A percentile compares a stretch with the other conserved stretches of the same genome.
phyloP scores from a whole-genome alignment of 2,329 filamentous ascomycete genomes.

The Stachybotrys chlorohalonatus region DNA sequence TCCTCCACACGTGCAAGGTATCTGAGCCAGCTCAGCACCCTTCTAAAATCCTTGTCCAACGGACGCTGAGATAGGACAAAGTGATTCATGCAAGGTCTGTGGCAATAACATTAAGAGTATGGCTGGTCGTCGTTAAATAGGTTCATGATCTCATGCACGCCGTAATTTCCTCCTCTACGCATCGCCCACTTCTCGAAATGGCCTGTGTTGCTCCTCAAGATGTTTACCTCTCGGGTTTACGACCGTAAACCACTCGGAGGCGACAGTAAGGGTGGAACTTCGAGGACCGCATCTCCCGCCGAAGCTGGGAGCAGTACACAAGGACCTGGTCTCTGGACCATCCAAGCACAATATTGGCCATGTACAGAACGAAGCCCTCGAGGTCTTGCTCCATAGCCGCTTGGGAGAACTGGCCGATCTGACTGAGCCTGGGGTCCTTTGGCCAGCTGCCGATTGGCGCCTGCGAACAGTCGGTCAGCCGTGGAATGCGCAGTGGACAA shows the following conservation, averaged over 20 bases:
- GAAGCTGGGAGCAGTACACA: slow-evolving; percentile 23
- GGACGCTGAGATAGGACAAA: too few relatives aligned
- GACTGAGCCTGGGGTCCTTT: slow-evolving; percentile 4
- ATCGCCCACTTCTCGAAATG: not conserved
- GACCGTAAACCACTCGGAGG: slow-evolving; percentile 15
- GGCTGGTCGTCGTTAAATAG: too few relatives aligned
- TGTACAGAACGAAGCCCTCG: slow-evolving; percentile 22
- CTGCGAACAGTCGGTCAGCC: not conserved
- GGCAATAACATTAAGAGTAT: too few relatives aligned
- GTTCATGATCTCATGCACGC: too few relatives aligned
- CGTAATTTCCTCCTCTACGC: too few relatives aligned
- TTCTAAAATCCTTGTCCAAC: too few relatives aligned
- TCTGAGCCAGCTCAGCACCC: too few relatives aligned
- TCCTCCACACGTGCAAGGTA: too few relatives aligned
- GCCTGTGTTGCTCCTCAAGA: not conserved
- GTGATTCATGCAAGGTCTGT: too few relatives aligned
- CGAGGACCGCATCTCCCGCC: slow-evolving; percentile 18
- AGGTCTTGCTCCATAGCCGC: slow-evolving; percentile 25
- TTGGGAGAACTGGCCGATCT: slow-evolving; percentile 16
- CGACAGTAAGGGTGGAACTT: slow-evolving; percentile 19
- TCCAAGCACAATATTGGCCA: slow-evolving; percentile 21
- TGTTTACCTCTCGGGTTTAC: slow-evolving; percentile 7
- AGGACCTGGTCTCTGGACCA: slow-evolving; percentile 24
- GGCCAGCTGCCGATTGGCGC: slow-evolving; percentile 12
- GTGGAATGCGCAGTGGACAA: fast-evolving